phyloP scores from a whole-genome alignment of 2,329 filamentous ascomycete species.

The Botrytis byssoidea region DNA sequence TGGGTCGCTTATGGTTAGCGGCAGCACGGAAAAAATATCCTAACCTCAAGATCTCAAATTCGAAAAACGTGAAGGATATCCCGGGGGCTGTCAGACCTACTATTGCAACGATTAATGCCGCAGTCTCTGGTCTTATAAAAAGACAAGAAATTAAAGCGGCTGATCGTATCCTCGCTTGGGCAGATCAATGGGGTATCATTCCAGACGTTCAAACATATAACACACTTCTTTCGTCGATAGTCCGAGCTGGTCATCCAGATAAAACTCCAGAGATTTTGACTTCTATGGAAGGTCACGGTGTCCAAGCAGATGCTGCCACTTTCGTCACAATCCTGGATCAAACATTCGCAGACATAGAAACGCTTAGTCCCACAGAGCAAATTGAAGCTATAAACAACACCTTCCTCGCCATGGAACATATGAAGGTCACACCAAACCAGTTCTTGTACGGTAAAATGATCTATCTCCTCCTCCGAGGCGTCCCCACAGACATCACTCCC shows the following conservation, averaged over 20 bases:
- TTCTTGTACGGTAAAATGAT: slow-evolving; percentile 70
- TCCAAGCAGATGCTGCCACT: slow-evolving; percentile 65
- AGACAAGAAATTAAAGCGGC: slow-evolving; percentile 50
- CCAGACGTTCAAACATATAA: slow-evolving; percentile 59
- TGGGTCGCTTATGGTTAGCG: slow-evolving; percentile 58
- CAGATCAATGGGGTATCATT: slow-evolving; percentile 44
- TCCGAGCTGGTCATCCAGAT: slow-evolving; percentile 49
- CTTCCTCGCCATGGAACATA: slow-evolving; percentile 56
- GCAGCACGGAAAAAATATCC: slow-evolving; percentile 29
- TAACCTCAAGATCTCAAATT: slow-evolving; percentile 26
- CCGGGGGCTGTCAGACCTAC: slow-evolving; percentile 54
- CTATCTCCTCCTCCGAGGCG: slow-evolving; percentile 53
- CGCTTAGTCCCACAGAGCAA: slow-evolving; percentile 50
- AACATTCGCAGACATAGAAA: slow-evolving; percentile 46
- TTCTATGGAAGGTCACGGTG: slow-evolving; percentile 55
- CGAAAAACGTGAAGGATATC: slow-evolving; percentile 36
- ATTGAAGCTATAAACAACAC: slow-evolving; percentile 50
- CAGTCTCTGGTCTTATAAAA: slow-evolving; percentile 60
- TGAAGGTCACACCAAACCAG: slow-evolving; percentile 58
- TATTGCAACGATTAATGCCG: slow-evolving; percentile 67
- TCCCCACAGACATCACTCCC: slow-evolving; percentile 43
- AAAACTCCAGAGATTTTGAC: slow-evolving; percentile 54
- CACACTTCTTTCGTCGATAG: slow-evolving; percentile 60
- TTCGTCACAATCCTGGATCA: slow-evolving; percentile 71
- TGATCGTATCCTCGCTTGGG: slow-evolving; percentile 52